phyloP scores from a whole-genome alignment of 2,329 filamentous ascomycete genomes.

The Fusarium continuum region DNA sequence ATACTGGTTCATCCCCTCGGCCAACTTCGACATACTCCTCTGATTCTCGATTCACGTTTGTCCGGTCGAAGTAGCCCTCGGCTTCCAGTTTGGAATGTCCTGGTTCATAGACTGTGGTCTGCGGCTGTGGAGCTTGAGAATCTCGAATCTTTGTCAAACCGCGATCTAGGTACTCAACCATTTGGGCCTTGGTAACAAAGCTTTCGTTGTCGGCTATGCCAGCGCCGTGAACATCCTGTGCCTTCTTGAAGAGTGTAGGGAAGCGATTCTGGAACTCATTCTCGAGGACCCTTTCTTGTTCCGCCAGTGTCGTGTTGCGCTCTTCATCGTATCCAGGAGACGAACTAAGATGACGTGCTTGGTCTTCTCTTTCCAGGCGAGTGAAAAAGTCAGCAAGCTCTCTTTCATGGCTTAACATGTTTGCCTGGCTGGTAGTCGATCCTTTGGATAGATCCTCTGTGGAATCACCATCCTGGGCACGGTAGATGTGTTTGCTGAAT shows the following conservation, averaged over 20 bases:
- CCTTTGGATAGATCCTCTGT: slow-evolving; percentile 43
- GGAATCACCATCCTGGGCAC: slow-evolving; percentile 55
- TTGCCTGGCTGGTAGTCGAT: slow-evolving; percentile 25
- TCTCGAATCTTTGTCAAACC: slow-evolving; percentile 56
- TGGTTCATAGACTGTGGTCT: slow-evolving; percentile 37
- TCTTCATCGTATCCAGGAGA: slow-evolving; percentile 52
- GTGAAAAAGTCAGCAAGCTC: slow-evolving; percentile 58
- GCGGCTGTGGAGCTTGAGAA: slow-evolving; percentile 25
- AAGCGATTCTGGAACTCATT: slow-evolving; percentile 58
- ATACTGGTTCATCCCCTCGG: slow-evolving; percentile 38
- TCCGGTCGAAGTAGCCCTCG: slow-evolving; percentile 44
- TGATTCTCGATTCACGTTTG: slow-evolving; percentile 39
- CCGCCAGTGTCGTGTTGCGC: slow-evolving; percentile 52
- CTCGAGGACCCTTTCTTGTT: slow-evolving; percentile 60
- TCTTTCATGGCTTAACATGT: slow-evolving; percentile 46
- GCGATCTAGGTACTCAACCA: slow-evolving; percentile 59
- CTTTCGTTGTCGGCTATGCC: slow-evolving; percentile 48
- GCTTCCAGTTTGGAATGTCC: slow-evolving; percentile 46
- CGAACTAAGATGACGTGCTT: slow-evolving; percentile 50
- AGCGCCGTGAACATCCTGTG: slow-evolving; percentile 48
- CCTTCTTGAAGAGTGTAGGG: slow-evolving; percentile 58
- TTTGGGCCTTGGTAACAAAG: slow-evolving; percentile 56
- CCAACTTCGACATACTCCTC: slow-evolving; percentile 51
- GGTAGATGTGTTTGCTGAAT: slow-evolving; percentile 60
- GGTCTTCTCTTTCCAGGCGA: slow-evolving; percentile 55